phyloP scores from a whole-genome alignment of 768 basidiomycete species.

The Lentinula aciculospora region DNA sequence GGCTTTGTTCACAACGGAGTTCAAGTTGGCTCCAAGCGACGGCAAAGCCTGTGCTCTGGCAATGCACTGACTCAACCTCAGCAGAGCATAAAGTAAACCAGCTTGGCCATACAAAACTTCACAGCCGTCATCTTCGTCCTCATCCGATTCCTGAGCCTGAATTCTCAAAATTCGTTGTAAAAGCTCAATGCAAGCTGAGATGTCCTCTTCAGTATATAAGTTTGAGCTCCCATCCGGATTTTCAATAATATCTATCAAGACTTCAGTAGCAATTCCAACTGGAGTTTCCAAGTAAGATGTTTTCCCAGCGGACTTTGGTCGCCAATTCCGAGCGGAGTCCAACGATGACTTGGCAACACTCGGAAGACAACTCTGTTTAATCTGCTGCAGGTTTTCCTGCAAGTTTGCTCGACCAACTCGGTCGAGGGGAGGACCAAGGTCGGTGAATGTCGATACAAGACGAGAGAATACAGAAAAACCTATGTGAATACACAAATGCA shows the following conservation, averaged over 20 bases:
- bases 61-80: constrained; percentile 32
- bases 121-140: constrained; percentile 38
- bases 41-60: background rate
- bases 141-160: background rate
- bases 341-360: background rate
- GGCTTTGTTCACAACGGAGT: constrained; percentile 27
- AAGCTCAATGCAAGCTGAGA: background rate
- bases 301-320: background rate
- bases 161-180: background rate
- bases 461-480: background rate
- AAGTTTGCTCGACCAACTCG: background rate
- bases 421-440: constrained; percentile 5
- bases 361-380: background rate
- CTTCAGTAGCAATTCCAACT: constrained; percentile 6
- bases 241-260: background rate
- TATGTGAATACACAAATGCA: background rate
- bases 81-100: constrained; percentile 48
- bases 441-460: background rate
- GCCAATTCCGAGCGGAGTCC: background rate
- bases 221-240: background rate
- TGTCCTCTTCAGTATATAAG: background rate
- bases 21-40: constrained; percentile 4
- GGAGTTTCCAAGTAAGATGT: constrained; percentile 4
- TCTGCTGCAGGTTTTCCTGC: background rate
- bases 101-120: constrained; percentile 58